These are phyloP conservation scores for Salix brachista DNA, from an alignment of 345 rosid species.

Conservation along the genomic window DNA sequence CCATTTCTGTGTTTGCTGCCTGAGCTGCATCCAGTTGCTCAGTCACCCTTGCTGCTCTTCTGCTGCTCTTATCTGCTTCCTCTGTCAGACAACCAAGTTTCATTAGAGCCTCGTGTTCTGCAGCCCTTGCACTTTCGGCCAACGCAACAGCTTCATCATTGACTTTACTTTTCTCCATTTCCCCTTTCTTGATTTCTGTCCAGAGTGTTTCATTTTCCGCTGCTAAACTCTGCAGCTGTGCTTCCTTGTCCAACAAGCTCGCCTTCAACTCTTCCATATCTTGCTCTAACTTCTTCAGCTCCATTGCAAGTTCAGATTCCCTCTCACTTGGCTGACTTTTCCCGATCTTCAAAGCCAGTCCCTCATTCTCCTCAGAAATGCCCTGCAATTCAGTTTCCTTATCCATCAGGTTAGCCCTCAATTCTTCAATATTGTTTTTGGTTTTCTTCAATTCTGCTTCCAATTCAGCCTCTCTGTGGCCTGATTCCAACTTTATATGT, in stretches of 20 bases:
- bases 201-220: slow-evolving; percentile 53
- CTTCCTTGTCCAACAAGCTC: slow-evolving; percentile 49
- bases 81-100: slow-evolving; percentile 62
- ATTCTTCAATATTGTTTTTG: slow-evolving; percentile 51
- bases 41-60: slow-evolving; percentile 49
- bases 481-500: slow-evolving; percentile 36
- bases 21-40: slow-evolving; percentile 64
- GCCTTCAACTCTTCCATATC: slow-evolving; percentile 44
- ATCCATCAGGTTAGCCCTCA: slow-evolving; percentile 77
- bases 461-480: slow-evolving; percentile 51
- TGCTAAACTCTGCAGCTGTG: slow-evolving; percentile 38
- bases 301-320: slow-evolving; percentile 30
- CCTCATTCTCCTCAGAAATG: slow-evolving; percentile 72
- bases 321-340: slow-evolving; percentile 25
- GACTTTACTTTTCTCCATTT: slow-evolving; percentile 38
- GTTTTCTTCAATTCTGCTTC: slow-evolving; percentile 51
- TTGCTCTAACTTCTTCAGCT: slow-evolving; percentile 46
- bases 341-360: slow-evolving; percentile 41
- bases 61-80: slow-evolving; percentile 56
- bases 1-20: slow-evolving; percentile 65
- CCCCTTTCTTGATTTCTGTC: slow-evolving; percentile 39
- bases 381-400: slow-evolving; percentile 82
- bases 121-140: slow-evolving; percentile 40
- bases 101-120: slow-evolving; percentile 54
- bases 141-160: slow-evolving; percentile 29